Conservation (phyloP, 352 stramenopile genomes). For the Halophytophthora polymorphica region DNA sequence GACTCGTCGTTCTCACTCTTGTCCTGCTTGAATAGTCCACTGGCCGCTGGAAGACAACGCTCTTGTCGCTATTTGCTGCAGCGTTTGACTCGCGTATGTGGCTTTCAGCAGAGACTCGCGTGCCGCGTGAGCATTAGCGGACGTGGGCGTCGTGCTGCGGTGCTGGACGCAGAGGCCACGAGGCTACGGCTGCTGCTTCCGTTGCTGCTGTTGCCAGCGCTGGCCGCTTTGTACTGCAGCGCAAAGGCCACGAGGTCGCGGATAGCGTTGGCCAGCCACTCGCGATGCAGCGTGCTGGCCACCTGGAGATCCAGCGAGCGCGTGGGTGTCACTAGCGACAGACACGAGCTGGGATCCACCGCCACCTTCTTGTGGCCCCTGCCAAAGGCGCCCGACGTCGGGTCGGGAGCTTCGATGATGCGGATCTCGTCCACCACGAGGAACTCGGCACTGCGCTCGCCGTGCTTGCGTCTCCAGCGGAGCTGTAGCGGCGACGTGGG, state of each 20-base stretch:
- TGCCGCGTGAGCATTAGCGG: conserved; percentile 10
- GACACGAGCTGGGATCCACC: conserved; percentile 40
- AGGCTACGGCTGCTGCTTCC: conserved; percentile 8
- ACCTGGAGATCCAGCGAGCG: conserved; percentile 67
- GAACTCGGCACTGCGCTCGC: conserved; percentile 62
- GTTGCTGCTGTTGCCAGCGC: conserved; percentile 13
- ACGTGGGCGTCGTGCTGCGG: conserved; percentile 5
- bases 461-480: conserved; percentile 76
- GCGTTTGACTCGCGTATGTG: neutral
- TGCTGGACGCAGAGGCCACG: neutral
- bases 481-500: conserved; percentile 58
- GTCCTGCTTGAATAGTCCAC: too few relatives aligned
- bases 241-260: conserved; percentile 63
- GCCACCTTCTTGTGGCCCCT: conserved; percentile 49
- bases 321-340: conserved; percentile 50
- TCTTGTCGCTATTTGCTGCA: conserved; percentile 5
- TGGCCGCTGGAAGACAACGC: too few relatives aligned
- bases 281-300: conserved; percentile 60
- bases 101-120: conserved; percentile 14
- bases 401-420: conserved; percentile 28
- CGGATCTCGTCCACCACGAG: conserved; percentile 52
- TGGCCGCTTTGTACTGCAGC: conserved; percentile 51
- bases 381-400: conserved; percentile 12
- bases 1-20: too few relatives aligned
- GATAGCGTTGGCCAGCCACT: conserved; percentile 74